Evolutionary conservation across 306 rosid species (phyloP), one percentile per base, ranked within the genome.

Genomic region (Vicia sativa): DNA sequence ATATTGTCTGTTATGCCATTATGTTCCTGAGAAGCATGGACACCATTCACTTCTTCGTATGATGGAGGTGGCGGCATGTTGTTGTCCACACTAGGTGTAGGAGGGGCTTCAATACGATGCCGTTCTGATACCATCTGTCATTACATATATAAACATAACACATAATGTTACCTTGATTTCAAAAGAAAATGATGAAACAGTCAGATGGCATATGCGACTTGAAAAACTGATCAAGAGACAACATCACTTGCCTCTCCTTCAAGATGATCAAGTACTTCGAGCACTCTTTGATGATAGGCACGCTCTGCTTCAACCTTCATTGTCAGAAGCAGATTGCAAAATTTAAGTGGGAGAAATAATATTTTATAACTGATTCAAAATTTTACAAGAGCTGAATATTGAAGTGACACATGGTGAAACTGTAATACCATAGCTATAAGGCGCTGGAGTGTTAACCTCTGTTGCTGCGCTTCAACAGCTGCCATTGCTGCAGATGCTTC

Each of bases 401-500:
- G 65, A 21, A 71, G 21, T 63, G 41, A 39, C 61, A 61, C 42
- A 56, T 62, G 59, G 28, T 46, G 12, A 74, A 76, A 54, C 73
- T 50, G 60, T 39, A 74, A 29, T 77, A 93, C 98, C 98, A 88
- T 90, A 54, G 97, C 84, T 78, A 90, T 88, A 70, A 93, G 89
- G 76, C 98, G 91, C 76, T 90, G 98, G 76, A 93, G 96, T 61
- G 97, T 93, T 75, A 93, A 65, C 76, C 98, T 88, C 84, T 93
- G 98, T 66, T 93, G 98, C 74, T 90, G 98, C 46, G 96, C 95
- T 84, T 93, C 98, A 57, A 93, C 97, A 79, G 98, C 98, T 42
- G 97, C 84, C 98, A 93, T 86, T 76, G 98, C 96, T 48, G 98
- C 91, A 71, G 90, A 84, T 14, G 98, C 98, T 81, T 93, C 98